Base-by-base conservation (phyloP, 2,329 filamentous ascomycete genomes). In the Aplosporella prunicola region DNA sequence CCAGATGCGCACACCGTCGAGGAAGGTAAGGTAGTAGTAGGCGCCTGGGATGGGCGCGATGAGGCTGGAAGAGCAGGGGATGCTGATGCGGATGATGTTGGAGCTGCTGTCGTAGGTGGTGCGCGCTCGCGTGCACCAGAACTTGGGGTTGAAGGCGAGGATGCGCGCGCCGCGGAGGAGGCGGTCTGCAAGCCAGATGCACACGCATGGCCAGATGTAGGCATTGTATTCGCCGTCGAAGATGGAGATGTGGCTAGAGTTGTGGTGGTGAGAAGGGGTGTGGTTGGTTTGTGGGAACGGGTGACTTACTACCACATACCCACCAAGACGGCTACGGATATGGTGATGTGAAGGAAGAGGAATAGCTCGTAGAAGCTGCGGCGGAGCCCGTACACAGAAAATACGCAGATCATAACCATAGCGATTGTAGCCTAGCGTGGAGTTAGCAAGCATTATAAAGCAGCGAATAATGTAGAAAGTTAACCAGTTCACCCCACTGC, bases 331-430 rank as follows among this genome's bases (percentile, higher is more conserved):
- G 72, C 42, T 24, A 58, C 45, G 10, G 55, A 53, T 42, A 56
- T 20, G 54, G 61, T 35, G 54, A 69, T 42, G 66, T 71, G 29
- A 47, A 62, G 25, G 51, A 60, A 3, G 65, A 74, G 44, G 47
- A 64, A 50, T 37, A 57, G 15, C 33, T 60, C 56, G 40, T 50
- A 79, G n/a, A 64, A 61, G 8, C 63, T 63, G 5, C 67, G 62
- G 0, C 73, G 63, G 13, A 76, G 56, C 50, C 64, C 69, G 43
- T 69, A 71, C 0, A 71, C 54, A 0, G 74, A 76, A 20, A 69
- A 61, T 0, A 53, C 53, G 0, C 72, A 48, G 1, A 61, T 42
- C 0, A 64, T 48, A 15, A 63, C 66, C 71, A 73, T 63, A 9
- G 56, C 47, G 13, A 62, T 46, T 0, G 58, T 59, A 3, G 61